These are phyloP conservation scores for Avena insularis DNA, from an alignment of 176 grass and related monocot genomes.

Conservation along the genomic window DNA sequence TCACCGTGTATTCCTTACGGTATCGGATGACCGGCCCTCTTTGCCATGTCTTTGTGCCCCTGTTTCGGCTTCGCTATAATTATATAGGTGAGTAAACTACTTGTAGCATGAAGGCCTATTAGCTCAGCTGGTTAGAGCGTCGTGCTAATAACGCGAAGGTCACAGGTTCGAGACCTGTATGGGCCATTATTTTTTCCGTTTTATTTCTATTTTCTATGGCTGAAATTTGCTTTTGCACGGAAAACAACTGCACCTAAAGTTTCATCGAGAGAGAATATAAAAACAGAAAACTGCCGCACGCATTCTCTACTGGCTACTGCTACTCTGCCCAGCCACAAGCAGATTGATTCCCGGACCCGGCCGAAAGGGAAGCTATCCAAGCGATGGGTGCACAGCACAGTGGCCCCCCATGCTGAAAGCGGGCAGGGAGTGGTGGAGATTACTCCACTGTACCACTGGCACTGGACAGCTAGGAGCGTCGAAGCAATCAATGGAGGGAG, in stretches of 20 bases:
- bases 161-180: slow-evolving; percentile 98
- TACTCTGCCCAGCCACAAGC: too few relatives aligned
- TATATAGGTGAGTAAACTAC: too few relatives aligned
- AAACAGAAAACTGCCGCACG: too few relatives aligned
- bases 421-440: neutral
- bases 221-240: too few relatives aligned
- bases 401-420: neutral
- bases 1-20: too few relatives aligned
- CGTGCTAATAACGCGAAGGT: slow-evolving; percentile 99
- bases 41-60: neutral
- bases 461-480: neutral
- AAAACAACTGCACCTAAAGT: too few relatives aligned
- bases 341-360: too few relatives aligned
- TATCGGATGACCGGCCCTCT: neutral
- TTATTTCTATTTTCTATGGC: too few relatives aligned
- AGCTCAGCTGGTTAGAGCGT: slow-evolving; percentile 98
- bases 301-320: too few relatives aligned
- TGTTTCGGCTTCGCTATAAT: too few relatives aligned
- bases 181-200: slow-evolving; percentile 42
- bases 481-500: neutral
- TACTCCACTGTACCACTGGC: neutral
- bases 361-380: neutral
- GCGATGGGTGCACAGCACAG: neutral
- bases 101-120: slow-evolving; percentile 54
- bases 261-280: too few relatives aligned